Evolutionary conservation across 2,329 filamentous ascomycete genomes (phyloP), one percentile per base, ranked within the genome.

Genomic region (Pseudogymnoascus destructans): DNA sequence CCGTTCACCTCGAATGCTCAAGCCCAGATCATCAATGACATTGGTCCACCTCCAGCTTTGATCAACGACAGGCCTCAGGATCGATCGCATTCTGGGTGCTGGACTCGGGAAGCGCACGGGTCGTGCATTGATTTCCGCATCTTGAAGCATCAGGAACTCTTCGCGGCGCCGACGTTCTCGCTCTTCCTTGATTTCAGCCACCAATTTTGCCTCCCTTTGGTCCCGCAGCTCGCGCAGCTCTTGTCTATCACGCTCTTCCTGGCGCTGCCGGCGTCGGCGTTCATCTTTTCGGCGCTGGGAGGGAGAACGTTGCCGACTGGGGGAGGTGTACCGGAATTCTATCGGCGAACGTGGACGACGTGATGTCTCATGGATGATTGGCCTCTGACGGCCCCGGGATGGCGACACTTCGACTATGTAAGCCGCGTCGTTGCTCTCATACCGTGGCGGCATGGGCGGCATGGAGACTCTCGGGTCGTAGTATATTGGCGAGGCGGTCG

Each of bases 121-220:
- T 19, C 67, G 57, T 5, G 62, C 61, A 25, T 61, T 58, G 33
- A 69, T 69, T 8, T 65, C 67, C 10, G 65, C 65, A 52, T 69
- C 63, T 9, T 67, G 65, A n/a, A 38, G 60, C 11, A 59, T 54
- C 25, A 68, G 66, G 8, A 59, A 59, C 38, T 63, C 63, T 21
- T 57, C 62, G 23, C 60, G 61, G 10, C 62, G 60, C 27, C 58
- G 57, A 10, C 54, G 30, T 27, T 35, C 54, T 23, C 35, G 54
- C 5, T 35, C 32, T 23, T 56, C 54, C n/a, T 33, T 23, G 5
- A 56, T 56, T 19, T 60, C 59, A 1, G 60, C 60, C 23, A 63
- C 63, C 3, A 60, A 25, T 8, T 56, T 49, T 7, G 63, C 61
- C 19, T 61, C 60, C 25, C 57, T 32, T n/a, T 52, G 52, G 8